A percentile compares a stretch with the other conserved stretches of the same genome.
Conservation (phyloP, 352 stramenopile species). For the Globisporangium rhizosaccharum region DNA sequence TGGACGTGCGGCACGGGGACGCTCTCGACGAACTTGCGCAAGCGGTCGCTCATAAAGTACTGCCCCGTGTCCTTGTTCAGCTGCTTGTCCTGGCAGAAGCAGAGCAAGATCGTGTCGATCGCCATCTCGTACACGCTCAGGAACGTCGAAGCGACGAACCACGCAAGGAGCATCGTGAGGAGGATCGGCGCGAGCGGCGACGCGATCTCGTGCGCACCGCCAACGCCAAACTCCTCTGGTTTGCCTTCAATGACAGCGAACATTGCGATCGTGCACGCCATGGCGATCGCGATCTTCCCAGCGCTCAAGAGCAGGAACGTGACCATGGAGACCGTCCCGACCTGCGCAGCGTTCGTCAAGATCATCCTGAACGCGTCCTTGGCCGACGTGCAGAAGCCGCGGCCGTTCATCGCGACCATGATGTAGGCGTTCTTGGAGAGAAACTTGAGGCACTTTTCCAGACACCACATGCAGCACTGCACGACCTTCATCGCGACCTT, state of each 20-base stretch:
- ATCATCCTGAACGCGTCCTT: conserved; percentile 93
- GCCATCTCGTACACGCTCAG: conserved; percentile 93
- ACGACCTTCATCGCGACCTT: conserved; percentile 82
- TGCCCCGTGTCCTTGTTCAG: conserved; percentile 61
- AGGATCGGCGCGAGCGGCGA: conserved; percentile 83
- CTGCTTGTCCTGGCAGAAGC: conserved; percentile 92
- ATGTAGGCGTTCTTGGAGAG: conserved; percentile 98
- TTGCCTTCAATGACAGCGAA: conserved; percentile 63
- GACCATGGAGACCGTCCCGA: conserved; percentile 86
- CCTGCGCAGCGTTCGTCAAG: conserved; percentile 85
- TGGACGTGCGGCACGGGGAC: conserved; percentile 27
- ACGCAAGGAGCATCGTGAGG: conserved; percentile 88
- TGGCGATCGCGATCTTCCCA: conserved; percentile 85
- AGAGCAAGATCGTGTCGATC: conserved; percentile 94
- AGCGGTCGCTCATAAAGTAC: conserved; percentile 79
- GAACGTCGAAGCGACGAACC: conserved; percentile 92
- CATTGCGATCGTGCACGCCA: conserved; percentile 46
- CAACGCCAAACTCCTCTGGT: conserved; percentile 42
- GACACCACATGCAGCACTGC: conserved; percentile 94
- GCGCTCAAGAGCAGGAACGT: conserved; percentile 88
- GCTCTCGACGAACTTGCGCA: conserved; percentile 64
- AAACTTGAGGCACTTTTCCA: conserved; percentile 94
- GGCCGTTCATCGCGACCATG: conserved; percentile 72
- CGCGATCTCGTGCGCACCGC: conserved; percentile 59
- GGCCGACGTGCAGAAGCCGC: conserved; percentile 78